Evolutionary conservation across 345 rosid species (phyloP).

Genomic region (Odontarrhena argentea): DNA sequence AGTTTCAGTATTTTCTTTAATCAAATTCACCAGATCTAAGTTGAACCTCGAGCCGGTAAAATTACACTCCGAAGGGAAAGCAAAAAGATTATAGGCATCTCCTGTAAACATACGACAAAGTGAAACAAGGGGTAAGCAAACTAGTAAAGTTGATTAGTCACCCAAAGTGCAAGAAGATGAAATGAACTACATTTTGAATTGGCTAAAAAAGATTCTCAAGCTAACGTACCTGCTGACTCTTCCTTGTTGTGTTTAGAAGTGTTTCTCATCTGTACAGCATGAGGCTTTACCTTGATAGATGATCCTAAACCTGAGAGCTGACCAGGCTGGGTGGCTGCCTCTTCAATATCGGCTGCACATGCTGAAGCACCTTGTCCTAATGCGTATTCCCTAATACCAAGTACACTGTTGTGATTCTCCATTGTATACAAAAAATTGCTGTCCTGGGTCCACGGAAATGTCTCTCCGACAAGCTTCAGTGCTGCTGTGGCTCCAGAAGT

Average conservation of each 20-base stretch:
- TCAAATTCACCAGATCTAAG: conserved; percentile 68
- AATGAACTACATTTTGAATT: conserved; percentile 18
- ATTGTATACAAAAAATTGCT: conserved; percentile 78
- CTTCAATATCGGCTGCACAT: conserved; percentile 76
- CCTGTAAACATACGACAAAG: conserved; percentile 52
- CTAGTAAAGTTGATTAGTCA: neutral
- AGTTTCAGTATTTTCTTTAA: conserved; percentile 61
- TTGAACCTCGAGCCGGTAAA: conserved; percentile 86
- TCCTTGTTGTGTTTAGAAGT: conserved; percentile 38
- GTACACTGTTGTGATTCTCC: conserved; percentile 98
- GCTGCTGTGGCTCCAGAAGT: conserved; percentile 98
- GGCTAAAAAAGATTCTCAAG: conserved; percentile 5
- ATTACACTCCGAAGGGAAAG: conserved; percentile 96
- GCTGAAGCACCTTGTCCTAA: conserved; percentile 79
- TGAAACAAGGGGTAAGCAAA: conserved; percentile 15
- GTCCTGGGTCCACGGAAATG: conserved; percentile 78
- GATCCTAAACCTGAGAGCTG: conserved; percentile 36
- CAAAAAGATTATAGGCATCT: conserved; percentile 71
- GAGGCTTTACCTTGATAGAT: conserved; percentile 52
- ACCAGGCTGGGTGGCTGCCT: conserved; percentile 37
- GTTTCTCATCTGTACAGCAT: conserved; percentile 61
- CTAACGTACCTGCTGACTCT: conserved; percentile 50
- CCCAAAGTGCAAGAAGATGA: neutral
- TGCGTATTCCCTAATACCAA: conserved; percentile 99
- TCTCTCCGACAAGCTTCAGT: conserved; percentile 85